Evolutionary conservation across 2,329 filamentous ascomycete genomes (phyloP), one percentile per base, ranked within the genome.

Genomic region (Berkeleyomyces basicola): DNA sequence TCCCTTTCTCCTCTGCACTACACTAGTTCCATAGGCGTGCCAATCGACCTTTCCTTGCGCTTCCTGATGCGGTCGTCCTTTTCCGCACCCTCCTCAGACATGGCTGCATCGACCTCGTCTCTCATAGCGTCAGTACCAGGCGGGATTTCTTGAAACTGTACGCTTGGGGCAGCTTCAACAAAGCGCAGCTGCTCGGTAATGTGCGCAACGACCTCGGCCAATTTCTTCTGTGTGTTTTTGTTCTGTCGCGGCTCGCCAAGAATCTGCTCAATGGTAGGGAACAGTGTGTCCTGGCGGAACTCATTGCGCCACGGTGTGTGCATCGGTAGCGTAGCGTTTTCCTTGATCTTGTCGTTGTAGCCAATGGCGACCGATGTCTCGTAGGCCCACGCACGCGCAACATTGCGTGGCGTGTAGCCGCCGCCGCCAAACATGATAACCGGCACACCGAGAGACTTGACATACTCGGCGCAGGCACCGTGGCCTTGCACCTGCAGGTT

Each of bases 401-500:
- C 93, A 70, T 99, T 99, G 67, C 92, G 84, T 4, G 93, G 91
- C 11, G 93, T 99, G 74, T 99, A 99, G 37, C 93, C 93, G 63
- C 93, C 93, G 46, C 93, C 93, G 53, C 93, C 93, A 64, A 97
- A 88, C 62, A 99, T 82, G 59, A 99, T 84, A 66, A 97, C 80
- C 2, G 93, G 93, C 1, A 95, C 77, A 5, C 81, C 79, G 66
- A 90, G 83, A 57, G 78, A 82, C 73, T 97, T 97, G 73, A 91
- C 90, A 69, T 87, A 96, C 59, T 86, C 83, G 64, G 96, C 89
- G 72, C 93, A 99, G 67, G 86, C 86, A 61, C 90, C 92, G 74
- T 99, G 93, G 11, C 91, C 92, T 71, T 90, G 86, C 65, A 99
- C 93, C 72, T 96, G 95, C 65, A 99, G 83, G 71, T 97, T 99